These are phyloP conservation scores for Fusarium nisikadoi DNA, from an alignment of 2,329 filamentous ascomycete species.

Conservation along the genomic window DNA sequence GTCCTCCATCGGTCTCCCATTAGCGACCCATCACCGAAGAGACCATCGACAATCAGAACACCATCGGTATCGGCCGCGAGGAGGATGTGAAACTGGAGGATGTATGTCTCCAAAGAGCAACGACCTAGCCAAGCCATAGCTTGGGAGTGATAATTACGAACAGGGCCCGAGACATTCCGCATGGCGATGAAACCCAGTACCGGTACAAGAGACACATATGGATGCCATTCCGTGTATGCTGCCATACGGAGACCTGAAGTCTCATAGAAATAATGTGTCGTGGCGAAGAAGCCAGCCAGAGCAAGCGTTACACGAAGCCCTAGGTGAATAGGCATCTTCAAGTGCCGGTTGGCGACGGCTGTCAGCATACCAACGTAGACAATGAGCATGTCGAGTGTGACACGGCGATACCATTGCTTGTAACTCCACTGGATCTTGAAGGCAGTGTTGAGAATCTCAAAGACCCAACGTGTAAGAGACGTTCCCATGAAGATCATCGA, in stretches of 20 bases:
- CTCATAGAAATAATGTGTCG: neutral
- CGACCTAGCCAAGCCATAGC: slow-evolving; percentile 63
- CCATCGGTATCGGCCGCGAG: slow-evolving; percentile 67
- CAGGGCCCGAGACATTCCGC: slow-evolving; percentile 53
- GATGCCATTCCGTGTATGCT: slow-evolving; percentile 61
- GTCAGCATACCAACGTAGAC: slow-evolving; percentile 66
- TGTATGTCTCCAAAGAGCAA: slow-evolving; percentile 67
- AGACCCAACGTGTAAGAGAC: slow-evolving; percentile 25
- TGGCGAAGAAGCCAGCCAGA: slow-evolving; percentile 44
- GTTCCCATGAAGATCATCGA: slow-evolving; percentile 31
- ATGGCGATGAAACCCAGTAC: slow-evolving; percentile 62
- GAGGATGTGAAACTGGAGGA: slow-evolving; percentile 70
- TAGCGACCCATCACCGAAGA: slow-evolving; percentile 37
- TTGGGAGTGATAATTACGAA: slow-evolving; percentile 46
- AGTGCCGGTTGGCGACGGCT: slow-evolving; percentile 38
- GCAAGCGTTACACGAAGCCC: slow-evolving; percentile 37
- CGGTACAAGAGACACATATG: slow-evolving; percentile 64
- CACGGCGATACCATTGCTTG: slow-evolving; percentile 58
- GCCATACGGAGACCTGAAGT: neutral
- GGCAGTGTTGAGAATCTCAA: slow-evolving; percentile 48
- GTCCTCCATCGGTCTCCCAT: slow-evolving; percentile 42
- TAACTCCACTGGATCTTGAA: slow-evolving; percentile 61
- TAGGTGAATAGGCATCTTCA: slow-evolving; percentile 3
- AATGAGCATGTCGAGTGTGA: slow-evolving; percentile 63
- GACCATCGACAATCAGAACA: slow-evolving; percentile 50